Conservation (phyloP, 202 grass and related monocot genomes). For the Cymbopogon flexuosus region DNA sequence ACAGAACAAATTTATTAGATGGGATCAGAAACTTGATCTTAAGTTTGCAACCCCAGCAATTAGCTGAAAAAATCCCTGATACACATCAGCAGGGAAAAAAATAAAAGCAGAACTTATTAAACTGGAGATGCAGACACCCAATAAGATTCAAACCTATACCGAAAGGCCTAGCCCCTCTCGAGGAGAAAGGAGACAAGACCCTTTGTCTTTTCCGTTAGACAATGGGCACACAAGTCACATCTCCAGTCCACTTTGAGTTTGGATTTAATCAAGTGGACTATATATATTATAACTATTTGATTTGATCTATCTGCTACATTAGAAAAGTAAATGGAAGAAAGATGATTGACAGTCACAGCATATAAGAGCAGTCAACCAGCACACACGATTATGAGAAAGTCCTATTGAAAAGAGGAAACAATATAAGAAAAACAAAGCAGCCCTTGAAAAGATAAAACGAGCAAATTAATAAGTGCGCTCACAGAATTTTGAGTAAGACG, state of each 20-base stretch:
- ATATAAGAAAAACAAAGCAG: too few species aligned
- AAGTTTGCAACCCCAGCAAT: not conserved
- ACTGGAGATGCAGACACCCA: not conserved
- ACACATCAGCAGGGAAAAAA: not conserved
- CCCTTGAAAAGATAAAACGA: too few species aligned
- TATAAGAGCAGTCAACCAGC: not conserved
- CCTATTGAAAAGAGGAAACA: too few species aligned
- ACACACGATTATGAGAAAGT: too few species aligned
- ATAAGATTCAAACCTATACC: slow-evolving; percentile 15
- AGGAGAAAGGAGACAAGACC: not conserved
- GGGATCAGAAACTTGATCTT: not conserved
- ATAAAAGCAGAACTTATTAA: not conserved
- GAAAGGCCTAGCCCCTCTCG: not conserved
- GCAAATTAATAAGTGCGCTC: too few species aligned
- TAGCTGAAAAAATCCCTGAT: not conserved
- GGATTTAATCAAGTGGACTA: not conserved
- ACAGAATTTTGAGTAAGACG: too few species aligned
- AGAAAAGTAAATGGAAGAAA: not conserved
- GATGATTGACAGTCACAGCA: not conserved
- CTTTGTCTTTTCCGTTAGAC: slow-evolving; percentile 12
- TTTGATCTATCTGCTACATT: not conserved
- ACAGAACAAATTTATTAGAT: too few species aligned
- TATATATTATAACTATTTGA: not conserved
- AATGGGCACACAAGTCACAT: not conserved
- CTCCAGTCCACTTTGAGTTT: not conserved